These are phyloP conservation scores for Diaporthe ilicicola DNA, from an alignment of 2,329 filamentous ascomycete species.

Conservation along the genomic window DNA sequence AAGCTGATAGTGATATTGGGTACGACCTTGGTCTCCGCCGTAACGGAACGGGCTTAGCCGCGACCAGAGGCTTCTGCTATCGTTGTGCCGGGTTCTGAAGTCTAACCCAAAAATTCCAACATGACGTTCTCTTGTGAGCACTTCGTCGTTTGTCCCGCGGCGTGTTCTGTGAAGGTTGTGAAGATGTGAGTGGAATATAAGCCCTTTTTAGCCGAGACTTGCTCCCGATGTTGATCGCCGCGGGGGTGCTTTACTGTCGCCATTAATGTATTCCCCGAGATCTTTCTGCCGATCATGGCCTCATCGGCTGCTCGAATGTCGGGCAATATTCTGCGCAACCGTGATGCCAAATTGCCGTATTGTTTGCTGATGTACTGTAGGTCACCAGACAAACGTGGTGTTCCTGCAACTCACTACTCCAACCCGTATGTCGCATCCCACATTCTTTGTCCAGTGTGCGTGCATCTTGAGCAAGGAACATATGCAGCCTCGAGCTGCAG, in stretches of 20 bases:
- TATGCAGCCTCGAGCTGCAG: neutral
- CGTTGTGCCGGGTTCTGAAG: neutral
- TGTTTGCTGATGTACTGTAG: neutral
- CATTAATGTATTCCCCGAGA: neutral
- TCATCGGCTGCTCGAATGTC: neutral
- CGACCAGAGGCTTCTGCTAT: neutral
- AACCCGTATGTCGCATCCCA: neutral
- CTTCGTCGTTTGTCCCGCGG: neutral
- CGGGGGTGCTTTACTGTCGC: neutral
- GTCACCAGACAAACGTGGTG: neutral
- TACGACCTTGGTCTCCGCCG: neutral
- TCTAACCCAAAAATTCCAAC: neutral
- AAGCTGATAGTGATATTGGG: neutral
- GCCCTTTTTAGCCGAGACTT: constrained; percentile 8
- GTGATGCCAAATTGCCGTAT: neutral
- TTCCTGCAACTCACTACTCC: neutral
- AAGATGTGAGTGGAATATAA: neutral
- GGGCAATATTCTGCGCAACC: neutral
- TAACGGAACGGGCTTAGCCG: neutral
- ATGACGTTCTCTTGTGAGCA: neutral
- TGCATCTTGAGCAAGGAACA: neutral
- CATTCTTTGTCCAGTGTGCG: neutral
- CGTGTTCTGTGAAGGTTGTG: neutral
- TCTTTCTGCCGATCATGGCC: neutral
- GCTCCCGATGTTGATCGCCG: constrained; percentile 3